These are phyloP conservation scores for Talaromyces piceae DNA, from an alignment of 2,329 filamentous ascomycete genomes.

Conservation along the genomic window DNA sequence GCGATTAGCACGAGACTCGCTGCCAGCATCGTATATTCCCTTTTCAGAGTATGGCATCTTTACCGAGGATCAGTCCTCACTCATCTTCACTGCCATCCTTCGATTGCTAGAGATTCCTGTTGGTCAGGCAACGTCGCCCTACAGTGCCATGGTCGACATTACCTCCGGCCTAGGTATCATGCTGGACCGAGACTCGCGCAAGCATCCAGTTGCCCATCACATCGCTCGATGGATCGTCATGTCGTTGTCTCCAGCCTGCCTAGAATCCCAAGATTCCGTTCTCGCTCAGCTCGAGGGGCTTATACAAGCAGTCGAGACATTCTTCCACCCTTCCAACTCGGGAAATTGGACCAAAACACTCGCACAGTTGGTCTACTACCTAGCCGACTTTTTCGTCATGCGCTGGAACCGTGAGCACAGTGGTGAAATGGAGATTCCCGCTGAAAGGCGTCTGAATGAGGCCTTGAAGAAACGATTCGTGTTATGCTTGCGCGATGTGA, in stretches of 20 bases:
- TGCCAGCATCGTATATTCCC: slow-evolving; percentile 65
- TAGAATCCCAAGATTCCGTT: slow-evolving; percentile 70
- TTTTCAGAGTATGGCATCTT: slow-evolving; percentile 88
- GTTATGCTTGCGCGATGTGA: slow-evolving; percentile 77
- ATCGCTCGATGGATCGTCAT: slow-evolving; percentile 89
- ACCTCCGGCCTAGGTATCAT: slow-evolving; percentile 75
- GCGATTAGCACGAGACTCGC: slow-evolving; percentile 73
- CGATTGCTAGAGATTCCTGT: slow-evolving; percentile 92
- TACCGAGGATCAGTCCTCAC: slow-evolving; percentile 80
- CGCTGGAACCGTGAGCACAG: slow-evolving; percentile 94
- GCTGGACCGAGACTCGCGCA: slow-evolving; percentile 86
- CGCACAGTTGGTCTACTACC: slow-evolving; percentile 82
- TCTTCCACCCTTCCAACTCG: slow-evolving; percentile 96
- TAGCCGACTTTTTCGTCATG: slow-evolving; percentile 94
- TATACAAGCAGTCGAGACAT: slow-evolving; percentile 92
- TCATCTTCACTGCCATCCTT: slow-evolving; percentile 87
- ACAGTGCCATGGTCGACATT: slow-evolving; percentile 71
- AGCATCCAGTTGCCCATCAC: slow-evolving; percentile 85
- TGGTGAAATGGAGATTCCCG: slow-evolving; percentile 80
- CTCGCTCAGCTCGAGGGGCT: slow-evolving; percentile 80
- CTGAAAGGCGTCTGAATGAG: slow-evolving; percentile 68
- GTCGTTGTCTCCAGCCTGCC: slow-evolving; percentile 78
- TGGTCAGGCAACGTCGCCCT: slow-evolving; percentile 88
- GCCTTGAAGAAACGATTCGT: slow-evolving; percentile 87
- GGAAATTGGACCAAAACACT: slow-evolving; percentile 85